Evolutionary conservation across 2,329 filamentous ascomycete genomes (phyloP).

Genomic region (Cercospora citrullina): DNA sequence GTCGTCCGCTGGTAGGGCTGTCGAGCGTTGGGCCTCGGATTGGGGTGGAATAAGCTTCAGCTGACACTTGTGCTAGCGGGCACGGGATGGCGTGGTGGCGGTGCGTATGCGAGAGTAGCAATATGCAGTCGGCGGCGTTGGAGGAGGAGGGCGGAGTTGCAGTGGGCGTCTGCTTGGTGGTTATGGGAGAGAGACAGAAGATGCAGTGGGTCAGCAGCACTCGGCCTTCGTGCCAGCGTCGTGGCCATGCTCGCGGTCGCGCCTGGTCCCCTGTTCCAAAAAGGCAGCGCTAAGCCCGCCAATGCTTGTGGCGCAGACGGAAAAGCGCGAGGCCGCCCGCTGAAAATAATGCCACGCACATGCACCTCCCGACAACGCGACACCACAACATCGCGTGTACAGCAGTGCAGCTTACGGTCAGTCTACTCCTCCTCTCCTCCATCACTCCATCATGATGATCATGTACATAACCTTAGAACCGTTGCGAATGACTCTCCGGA

Average conservation of each 20-base stretch:
- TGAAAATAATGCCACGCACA: neutral
- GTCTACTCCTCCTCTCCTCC: neutral
- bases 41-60: neutral
- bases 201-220: neutral
- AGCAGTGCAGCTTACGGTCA: conserved; percentile 13
- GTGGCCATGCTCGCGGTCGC: neutral
- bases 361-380: neutral
- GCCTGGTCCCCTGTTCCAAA: neutral
- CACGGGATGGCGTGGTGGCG: neutral
- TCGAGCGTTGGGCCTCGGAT: neutral
- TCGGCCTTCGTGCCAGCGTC: neutral
- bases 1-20: neutral
- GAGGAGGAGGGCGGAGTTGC: neutral
- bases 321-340: neutral
- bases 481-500: conserved; percentile 64
- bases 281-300: neutral
- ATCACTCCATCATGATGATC: conserved; percentile 25
- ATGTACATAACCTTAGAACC: conserved; percentile 55
- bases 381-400: neutral
- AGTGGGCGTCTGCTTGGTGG: neutral
- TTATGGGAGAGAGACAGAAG: neutral
- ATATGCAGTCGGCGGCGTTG: neutral
- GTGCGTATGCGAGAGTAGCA: neutral
- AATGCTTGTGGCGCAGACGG: conserved; percentile 1
- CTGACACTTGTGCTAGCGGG: neutral